Evolutionary conservation across 306 rosid species (phyloP).

Genomic region (Acacia confusa): DNA sequence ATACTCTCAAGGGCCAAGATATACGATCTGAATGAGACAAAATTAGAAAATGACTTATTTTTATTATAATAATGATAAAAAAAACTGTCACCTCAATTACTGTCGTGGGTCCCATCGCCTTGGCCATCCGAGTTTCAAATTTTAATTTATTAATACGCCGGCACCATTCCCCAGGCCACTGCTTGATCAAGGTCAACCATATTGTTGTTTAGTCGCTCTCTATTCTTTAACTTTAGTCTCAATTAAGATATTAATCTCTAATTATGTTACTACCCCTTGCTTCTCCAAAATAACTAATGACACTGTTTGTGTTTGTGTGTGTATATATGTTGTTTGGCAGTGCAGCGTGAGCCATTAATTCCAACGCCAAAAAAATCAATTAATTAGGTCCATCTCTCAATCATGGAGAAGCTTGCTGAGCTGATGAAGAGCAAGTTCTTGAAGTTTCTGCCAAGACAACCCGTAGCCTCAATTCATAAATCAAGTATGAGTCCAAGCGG

Average conservation of each 20-base stretch:
- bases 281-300: background rate
- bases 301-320: background rate
- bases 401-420: constrained; percentile 41
- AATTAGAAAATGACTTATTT: background rate
- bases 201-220: constrained; percentile 27
- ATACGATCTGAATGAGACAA: too few species aligned
- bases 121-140: background rate
- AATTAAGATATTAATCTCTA: background rate
- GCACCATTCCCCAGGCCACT: constrained; percentile 30
- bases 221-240: background rate
- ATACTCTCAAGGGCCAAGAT: background rate
- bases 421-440: constrained; percentile 25
- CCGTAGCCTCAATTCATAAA: constrained; percentile 37
- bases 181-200: constrained; percentile 38
- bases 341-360: background rate
- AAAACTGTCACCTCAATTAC: background rate
- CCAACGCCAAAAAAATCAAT: background rate
- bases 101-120: constrained; percentile 7
- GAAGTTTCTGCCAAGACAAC: constrained; percentile 45
- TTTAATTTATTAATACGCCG: constrained; percentile 35
- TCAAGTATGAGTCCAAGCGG: constrained; percentile 42
- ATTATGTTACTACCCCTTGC: background rate
- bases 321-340: background rate
- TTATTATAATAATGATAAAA: background rate
- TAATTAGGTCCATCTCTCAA: background rate